Percentiles rank a stretch among this genome's conserved stretches.
Evolutionary conservation across 495 filamentous ascomycete species (phyloP).

Genomic region (Penicillium parvum): DNA sequence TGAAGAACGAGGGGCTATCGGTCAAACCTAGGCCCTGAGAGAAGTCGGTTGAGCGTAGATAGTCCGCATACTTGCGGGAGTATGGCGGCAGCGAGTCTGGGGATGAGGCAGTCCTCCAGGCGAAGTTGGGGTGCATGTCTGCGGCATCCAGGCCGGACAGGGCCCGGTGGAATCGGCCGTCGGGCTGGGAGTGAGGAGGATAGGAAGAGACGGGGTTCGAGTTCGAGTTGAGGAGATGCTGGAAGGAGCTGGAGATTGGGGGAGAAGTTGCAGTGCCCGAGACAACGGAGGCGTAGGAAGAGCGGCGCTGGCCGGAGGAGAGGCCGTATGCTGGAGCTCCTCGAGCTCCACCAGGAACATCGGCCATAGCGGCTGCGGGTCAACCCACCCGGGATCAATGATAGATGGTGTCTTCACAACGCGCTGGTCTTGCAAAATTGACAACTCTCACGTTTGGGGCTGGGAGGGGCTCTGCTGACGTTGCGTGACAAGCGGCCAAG

Average conservation of each 20-base stretch:
- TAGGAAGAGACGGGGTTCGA: constrained; percentile 37
- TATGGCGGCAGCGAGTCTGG: constrained; percentile 46
- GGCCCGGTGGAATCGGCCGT: constrained; percentile 33
- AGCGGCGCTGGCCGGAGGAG: constrained; percentile 45
- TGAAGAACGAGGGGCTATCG: constrained; percentile 53
- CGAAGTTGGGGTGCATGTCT: constrained; percentile 43
- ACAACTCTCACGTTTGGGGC: not conserved
- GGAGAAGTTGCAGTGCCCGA: constrained; percentile 58
- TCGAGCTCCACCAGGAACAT: constrained; percentile 46
- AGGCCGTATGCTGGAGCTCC: constrained; percentile 41
- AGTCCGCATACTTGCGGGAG: constrained; percentile 58
- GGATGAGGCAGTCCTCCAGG: constrained; percentile 35
- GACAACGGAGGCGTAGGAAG: constrained; percentile 80
- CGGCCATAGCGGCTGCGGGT: constrained; percentile 37
- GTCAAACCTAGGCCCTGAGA: constrained; percentile 27
- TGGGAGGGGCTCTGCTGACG: constrained; percentile 10
- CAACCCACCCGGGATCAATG: constrained; percentile 12
- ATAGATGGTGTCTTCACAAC: constrained; percentile 1
- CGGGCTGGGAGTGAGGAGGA: constrained; percentile 32
- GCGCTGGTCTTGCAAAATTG: not conserved
- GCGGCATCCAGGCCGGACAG: constrained; percentile 41
- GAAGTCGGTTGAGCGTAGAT: constrained; percentile 35
- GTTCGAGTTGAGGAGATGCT: constrained; percentile 55
- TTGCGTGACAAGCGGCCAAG: constrained; percentile 24
- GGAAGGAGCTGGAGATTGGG: constrained; percentile 50